phyloP scores from a whole-genome alignment of 371 early-diverging fungal species.

The Saksenaea oblongispora region DNA sequence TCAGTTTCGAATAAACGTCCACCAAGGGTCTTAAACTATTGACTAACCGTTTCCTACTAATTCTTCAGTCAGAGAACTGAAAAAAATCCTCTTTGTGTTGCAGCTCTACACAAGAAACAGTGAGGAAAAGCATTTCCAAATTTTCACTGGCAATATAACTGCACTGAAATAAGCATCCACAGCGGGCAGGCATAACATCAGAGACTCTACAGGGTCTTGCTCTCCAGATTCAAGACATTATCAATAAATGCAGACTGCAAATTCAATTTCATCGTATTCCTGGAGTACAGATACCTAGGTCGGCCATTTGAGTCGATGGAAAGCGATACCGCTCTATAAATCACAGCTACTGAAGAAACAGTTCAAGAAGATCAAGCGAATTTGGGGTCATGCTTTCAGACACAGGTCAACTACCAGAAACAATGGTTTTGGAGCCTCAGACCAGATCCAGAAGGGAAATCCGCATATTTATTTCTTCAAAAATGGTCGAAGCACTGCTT shows the following conservation, averaged over 20 bases:
- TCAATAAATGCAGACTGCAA: constrained; percentile 10
- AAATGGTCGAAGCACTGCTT: constrained; percentile 16
- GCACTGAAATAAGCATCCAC: constrained; percentile 21
- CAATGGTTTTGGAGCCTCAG: constrained; percentile 17
- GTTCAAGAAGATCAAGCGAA: constrained; percentile 10
- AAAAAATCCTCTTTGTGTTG: constrained; percentile 18
- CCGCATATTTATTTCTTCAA: constrained; percentile 28
- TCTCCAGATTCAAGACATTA: constrained; percentile 15
- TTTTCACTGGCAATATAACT: constrained; percentile 23
- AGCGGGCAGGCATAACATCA: constrained; percentile 22
- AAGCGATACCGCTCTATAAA: constrained; percentile 14
- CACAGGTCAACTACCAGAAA: constrained; percentile 16
- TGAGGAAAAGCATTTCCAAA: constrained; percentile 13
- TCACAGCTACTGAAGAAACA: not conserved
- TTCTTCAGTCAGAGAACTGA: constrained; percentile 28
- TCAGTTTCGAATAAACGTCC: no score
- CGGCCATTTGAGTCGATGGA: constrained; percentile 14
- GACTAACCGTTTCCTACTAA: no score
- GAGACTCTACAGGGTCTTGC: constrained; percentile 18
- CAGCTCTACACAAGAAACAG: constrained; percentile 10
- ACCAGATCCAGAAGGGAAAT: constrained; percentile 25
- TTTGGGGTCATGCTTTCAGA: constrained; percentile 3
- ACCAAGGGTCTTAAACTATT: no score
- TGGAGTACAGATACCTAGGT: constrained; percentile 16
- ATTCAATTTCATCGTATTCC: constrained; percentile 19